Percentiles rank a stretch among this genome's conserved stretches.
Conservation (phyloP, 345 rosid species). For the Eucalyptus virginea region DNA sequence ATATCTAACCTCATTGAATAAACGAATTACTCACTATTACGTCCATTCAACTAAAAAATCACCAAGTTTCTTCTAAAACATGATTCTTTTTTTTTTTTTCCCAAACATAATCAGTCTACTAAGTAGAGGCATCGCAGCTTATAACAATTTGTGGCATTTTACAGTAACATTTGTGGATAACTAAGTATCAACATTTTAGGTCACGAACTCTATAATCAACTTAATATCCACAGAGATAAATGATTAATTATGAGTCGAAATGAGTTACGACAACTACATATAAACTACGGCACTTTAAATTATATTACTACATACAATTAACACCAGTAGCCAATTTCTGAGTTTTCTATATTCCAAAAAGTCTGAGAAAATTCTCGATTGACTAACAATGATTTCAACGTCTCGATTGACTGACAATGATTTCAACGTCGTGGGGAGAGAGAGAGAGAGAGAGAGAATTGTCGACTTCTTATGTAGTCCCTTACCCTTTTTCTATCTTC, state of each 20-base stretch:
- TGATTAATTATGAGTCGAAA: background rate
- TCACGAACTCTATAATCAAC: background rate
- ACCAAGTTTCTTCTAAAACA: background rate
- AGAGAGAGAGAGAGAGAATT: background rate
- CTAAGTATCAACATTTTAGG: background rate
- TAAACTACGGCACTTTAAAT: fast-evolving
- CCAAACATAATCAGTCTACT: background rate
- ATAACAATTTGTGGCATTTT: background rate
- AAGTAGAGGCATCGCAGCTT: background rate
- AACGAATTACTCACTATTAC: background rate
- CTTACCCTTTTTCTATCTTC: background rate
- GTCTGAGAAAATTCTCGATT: background rate
- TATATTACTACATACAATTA: background rate
- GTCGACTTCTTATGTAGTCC: background rate
- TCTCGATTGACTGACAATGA: background rate
- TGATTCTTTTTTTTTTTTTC: background rate
- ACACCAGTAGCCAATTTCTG: background rate
- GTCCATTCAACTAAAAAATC: background rate
- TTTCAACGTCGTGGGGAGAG: background rate
- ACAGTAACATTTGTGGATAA: background rate
- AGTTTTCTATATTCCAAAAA: background rate
- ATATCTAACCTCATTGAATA: background rate
- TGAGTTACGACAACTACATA: background rate
- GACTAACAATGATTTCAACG: too few relatives aligned
- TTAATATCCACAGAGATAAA: background rate